Percentiles rank a stretch among this genome's conserved stretches.
These are phyloP conservation scores for Parathielavia appendiculata DNA, from an alignment of 495 filamentous ascomycete species.

Conservation along the genomic window DNA sequence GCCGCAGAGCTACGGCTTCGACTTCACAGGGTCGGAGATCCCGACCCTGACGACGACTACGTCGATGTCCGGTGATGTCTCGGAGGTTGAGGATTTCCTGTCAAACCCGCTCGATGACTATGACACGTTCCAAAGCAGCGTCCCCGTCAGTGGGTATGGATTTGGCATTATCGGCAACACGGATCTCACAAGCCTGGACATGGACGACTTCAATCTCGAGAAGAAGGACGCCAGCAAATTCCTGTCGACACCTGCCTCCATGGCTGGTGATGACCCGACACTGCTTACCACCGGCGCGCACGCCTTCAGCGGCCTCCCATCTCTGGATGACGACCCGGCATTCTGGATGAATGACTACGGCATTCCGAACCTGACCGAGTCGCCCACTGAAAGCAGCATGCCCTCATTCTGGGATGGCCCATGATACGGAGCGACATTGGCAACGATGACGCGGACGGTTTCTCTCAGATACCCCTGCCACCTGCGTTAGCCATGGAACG, in stretches of 20 bases:
- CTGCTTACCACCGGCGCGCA: slow-evolving; percentile 21
- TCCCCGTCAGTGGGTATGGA: slow-evolving; percentile 44
- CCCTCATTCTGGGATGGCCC: slow-evolving; percentile 31
- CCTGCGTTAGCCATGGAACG: neutral
- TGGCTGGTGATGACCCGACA: slow-evolving; percentile 34
- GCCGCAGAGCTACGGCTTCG: slow-evolving; percentile 63
- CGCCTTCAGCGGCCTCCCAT: slow-evolving; percentile 21
- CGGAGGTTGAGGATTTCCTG: slow-evolving; percentile 63
- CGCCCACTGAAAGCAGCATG: slow-evolving; percentile 29
- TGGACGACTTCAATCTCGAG: slow-evolving; percentile 50
- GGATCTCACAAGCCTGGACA: slow-evolving; percentile 55
- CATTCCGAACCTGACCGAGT: slow-evolving; percentile 29
- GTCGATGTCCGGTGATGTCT: slow-evolving; percentile 71
- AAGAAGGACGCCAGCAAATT: slow-evolving; percentile 49
- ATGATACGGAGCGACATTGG: slow-evolving; percentile 17
- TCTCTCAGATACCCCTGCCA: slow-evolving; percentile 12
- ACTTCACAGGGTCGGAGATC: slow-evolving; percentile 52
- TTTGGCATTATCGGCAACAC: slow-evolving; percentile 47
- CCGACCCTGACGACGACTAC: slow-evolving; percentile 52
- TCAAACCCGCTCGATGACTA: slow-evolving; percentile 54
- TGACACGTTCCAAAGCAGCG: slow-evolving; percentile 48
- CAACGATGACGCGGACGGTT: slow-evolving; percentile 8
- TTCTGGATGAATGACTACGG: slow-evolving; percentile 31
- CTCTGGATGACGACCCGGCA: slow-evolving; percentile 32
- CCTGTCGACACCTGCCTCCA: slow-evolving; percentile 33